phyloP scores from a whole-genome alignment of 2,329 filamentous ascomycete genomes.

The Penicillium sp. region DNA sequence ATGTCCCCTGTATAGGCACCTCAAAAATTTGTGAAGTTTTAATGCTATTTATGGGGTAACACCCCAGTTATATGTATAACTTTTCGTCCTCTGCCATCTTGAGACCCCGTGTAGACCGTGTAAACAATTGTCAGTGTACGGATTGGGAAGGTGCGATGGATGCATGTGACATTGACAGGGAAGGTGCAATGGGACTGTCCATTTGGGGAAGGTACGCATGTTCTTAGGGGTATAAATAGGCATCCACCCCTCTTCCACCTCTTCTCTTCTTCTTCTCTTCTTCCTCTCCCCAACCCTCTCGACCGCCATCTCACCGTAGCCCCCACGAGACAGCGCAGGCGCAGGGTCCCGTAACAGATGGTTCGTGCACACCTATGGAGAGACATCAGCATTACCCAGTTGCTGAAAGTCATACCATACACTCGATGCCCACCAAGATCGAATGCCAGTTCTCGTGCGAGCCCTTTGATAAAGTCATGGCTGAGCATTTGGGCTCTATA shows the following conservation, averaged over 20 bases:
- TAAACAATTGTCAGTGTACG: not conserved
- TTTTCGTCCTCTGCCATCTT: not conserved
- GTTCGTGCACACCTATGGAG: not conserved
- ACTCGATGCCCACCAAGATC: not conserved
- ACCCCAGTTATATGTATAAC: constrained; percentile 5
- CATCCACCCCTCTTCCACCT: not conserved
- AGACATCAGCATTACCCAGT: not conserved
- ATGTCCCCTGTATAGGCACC: constrained; percentile 29
- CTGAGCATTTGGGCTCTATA: not conserved
- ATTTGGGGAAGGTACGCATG: not conserved
- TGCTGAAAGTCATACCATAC: not conserved
- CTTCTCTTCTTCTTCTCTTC: not conserved
- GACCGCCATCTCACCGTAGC: not conserved
- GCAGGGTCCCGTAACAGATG: not conserved
- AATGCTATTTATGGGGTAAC: constrained; percentile 8
- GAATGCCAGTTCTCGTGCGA: not conserved
- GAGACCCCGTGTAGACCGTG: not conserved
- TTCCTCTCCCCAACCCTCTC: no score
- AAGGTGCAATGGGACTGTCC: not conserved
- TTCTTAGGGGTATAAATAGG: no score
- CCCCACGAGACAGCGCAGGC: not conserved
- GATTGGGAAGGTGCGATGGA: not conserved
- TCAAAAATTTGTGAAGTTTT: constrained; percentile 24
- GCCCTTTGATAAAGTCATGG: not conserved
- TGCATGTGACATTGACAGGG: not conserved